Evolutionary conservation across 495 filamentous ascomycete genomes (phyloP).

Genomic region (Penicillium macrosclerotiorum): DNA sequence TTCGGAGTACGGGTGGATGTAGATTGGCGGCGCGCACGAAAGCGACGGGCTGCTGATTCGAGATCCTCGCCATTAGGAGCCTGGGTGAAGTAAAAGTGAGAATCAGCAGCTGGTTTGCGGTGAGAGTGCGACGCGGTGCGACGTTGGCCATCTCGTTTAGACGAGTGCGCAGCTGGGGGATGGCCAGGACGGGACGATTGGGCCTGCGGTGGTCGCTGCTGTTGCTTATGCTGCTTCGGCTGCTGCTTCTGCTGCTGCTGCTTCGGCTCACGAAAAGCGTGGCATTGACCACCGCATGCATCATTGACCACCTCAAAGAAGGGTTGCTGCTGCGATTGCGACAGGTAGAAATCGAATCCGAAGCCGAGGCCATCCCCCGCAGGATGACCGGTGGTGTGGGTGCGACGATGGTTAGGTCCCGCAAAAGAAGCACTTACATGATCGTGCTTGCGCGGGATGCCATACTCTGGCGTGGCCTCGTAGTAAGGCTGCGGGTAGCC

Average conservation of each 20-base stretch:
- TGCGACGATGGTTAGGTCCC: constrained; percentile 39
- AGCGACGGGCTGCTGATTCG: constrained; percentile 43
- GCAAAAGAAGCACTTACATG: constrained; percentile 58
- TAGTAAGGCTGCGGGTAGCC: constrained; percentile 39
- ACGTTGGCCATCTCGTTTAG: constrained; percentile 29
- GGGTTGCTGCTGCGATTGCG: constrained; percentile 50
- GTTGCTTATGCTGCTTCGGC: neutral
- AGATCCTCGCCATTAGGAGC: constrained; percentile 44
- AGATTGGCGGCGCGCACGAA: constrained; percentile 48
- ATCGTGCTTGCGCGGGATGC: constrained; percentile 53
- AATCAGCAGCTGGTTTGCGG: constrained; percentile 54
- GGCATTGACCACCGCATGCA: constrained; percentile 44
- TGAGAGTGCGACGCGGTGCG: constrained; percentile 35
- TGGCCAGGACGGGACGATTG: constrained; percentile 19
- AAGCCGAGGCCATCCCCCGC: constrained; percentile 39
- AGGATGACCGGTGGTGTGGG: constrained; percentile 37
- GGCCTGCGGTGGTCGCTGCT: constrained; percentile 4
- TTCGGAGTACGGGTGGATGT: constrained; percentile 48
- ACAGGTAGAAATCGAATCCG: constrained; percentile 19
- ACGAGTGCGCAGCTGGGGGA: constrained; percentile 21
- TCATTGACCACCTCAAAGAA: constrained; percentile 57
- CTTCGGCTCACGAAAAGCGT: constrained; percentile 26
- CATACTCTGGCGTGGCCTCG: constrained; percentile 47
- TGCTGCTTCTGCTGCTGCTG: neutral
- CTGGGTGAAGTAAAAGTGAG: constrained; percentile 51